A percentile compares a stretch with the other conserved stretches of the same genome.
These are phyloP conservation scores for Trichophyton simii DNA, from an alignment of 2,329 filamentous ascomycete species.

Conservation along the genomic window DNA sequence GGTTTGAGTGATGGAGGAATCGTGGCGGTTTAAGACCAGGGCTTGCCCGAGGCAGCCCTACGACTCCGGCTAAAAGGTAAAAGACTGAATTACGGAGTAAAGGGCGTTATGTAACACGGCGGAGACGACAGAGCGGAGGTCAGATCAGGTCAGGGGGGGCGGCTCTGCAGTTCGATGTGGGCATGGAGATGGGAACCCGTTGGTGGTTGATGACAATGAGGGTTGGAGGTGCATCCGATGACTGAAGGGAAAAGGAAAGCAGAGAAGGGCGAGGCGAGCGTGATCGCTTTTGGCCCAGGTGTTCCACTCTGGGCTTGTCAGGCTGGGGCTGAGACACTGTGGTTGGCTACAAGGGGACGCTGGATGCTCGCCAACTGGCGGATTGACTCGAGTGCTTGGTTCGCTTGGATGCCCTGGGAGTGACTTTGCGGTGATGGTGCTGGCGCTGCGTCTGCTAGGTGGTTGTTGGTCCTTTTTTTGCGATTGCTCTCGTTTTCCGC, in stretches of 20 bases:
- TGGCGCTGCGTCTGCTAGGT: too few relatives aligned
- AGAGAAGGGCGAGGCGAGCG: background rate
- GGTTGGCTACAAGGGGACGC: background rate
- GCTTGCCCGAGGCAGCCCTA: slow-evolving; percentile 64
- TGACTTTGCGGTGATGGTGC: background rate
- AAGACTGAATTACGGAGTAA: background rate
- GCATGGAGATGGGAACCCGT: background rate
- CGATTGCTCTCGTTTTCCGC: background rate
- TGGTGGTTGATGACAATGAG: background rate
- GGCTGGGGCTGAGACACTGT: background rate
- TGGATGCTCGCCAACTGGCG: background rate
- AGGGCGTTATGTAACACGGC: background rate
- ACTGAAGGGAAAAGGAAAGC: background rate
- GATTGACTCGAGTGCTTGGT: background rate
- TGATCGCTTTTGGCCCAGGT: background rate
- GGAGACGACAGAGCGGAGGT: background rate
- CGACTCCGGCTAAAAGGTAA: slow-evolving; percentile 7
- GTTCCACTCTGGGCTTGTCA: background rate
- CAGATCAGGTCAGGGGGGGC: background rate
- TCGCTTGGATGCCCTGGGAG: too few relatives aligned
- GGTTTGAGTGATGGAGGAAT: slow-evolving; percentile 63
- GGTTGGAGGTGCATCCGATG: slow-evolving; percentile 2
- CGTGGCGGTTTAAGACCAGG: slow-evolving; percentile 54
- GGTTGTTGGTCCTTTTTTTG: background rate
- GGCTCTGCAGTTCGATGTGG: background rate